Evolutionary conservation across 192 early-diverging fungal species (phyloP), one percentile per base, ranked within the genome.

Genomic region (Podila clonocystis): DNA sequence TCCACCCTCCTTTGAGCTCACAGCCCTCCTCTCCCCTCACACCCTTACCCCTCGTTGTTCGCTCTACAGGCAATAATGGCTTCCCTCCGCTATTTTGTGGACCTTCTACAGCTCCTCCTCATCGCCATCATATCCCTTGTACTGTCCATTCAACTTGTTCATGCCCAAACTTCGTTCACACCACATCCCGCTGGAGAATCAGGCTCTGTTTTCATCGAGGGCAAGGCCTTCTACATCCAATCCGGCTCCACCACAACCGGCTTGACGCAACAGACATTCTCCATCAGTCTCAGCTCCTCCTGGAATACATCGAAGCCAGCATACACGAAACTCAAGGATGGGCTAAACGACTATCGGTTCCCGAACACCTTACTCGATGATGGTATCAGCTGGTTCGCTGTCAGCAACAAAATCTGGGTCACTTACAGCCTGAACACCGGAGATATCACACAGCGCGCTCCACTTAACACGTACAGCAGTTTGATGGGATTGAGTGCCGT

Each of bases 181-280:
- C 67, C 67, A 5, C 15, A 9, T 61, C 6, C 30, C 13, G 29
- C 58, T 4, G 38, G 22, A 2, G n/a, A 0, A 4, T 24, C 58
- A 4, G 12, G 45, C 0, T 59, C 34, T 0, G 38, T 30, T 7
- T 69, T 69, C 29, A 49, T 49, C 17, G 67, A 69, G 2, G 67
- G 67, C 4, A n/a, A 69, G 0, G 67, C 7, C 0, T 52, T 69
- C 9, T 69, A 69, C 26, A 30, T 69, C 17, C 22, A 61, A 45
- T 13, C 38, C 6, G 67, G 67, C 2, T 31, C 17, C 28, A 9
- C 34, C 58, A 3, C 36, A 4, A 48, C 38, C 1, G 58, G n/a
- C 0, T 0, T 28, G 4, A 30, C 45, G 3, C 58, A 61, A 11
- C 67, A 69, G n/a, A 31, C 45, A 0, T 61, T 69, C 26, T 30